Conservation (phyloP, 352 stramenopile genomes). For the Pythium oligandrum region DNA sequence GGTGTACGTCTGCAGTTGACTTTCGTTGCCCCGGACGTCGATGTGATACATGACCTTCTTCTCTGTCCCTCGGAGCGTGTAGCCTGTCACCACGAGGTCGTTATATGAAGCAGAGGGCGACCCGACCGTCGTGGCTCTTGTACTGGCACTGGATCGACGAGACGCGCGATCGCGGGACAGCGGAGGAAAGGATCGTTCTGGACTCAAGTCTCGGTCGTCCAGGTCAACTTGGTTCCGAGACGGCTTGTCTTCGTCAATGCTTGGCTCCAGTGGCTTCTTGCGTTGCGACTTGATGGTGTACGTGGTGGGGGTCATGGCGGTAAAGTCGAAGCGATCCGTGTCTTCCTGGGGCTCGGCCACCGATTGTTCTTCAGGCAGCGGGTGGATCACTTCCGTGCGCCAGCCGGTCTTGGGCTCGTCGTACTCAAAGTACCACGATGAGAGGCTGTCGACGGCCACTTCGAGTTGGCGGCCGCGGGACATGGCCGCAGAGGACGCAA, state of each 20-base stretch:
- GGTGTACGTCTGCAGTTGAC: slow-evolving; percentile 77
- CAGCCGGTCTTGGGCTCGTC: slow-evolving; percentile 20
- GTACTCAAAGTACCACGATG: slow-evolving; percentile 58
- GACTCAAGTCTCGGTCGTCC: not conserved
- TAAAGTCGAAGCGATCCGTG: not conserved
- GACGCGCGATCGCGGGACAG: slow-evolving; percentile 9
- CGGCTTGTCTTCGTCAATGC: not conserved
- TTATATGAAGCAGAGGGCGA: slow-evolving; percentile 19
- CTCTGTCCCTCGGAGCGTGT: slow-evolving; percentile 58
- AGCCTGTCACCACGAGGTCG: slow-evolving; percentile 67
- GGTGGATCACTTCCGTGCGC: slow-evolving; percentile 17
- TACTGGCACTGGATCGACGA: slow-evolving; percentile 16
- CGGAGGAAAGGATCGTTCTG: slow-evolving; percentile 4
- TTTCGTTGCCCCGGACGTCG: slow-evolving; percentile 68
- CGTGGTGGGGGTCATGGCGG: not conserved
- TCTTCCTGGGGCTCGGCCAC: slow-evolving; percentile 2
- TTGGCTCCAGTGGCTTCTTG: not conserved
- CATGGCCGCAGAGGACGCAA: slow-evolving; percentile 6
- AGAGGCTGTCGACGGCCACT: slow-evolving; percentile 57
- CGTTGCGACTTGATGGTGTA: not conserved
- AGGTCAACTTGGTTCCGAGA: not conserved
- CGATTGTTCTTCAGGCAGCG: slow-evolving; percentile 13
- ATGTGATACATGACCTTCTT: slow-evolving; percentile 89
- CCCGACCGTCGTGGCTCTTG: slow-evolving; percentile 7
- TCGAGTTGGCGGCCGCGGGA: slow-evolving; percentile 65